These are phyloP conservation scores for Scheffersomyces quercinus DNA, from an alignment of 1,139 yeast species.

Conservation along the genomic window DNA sequence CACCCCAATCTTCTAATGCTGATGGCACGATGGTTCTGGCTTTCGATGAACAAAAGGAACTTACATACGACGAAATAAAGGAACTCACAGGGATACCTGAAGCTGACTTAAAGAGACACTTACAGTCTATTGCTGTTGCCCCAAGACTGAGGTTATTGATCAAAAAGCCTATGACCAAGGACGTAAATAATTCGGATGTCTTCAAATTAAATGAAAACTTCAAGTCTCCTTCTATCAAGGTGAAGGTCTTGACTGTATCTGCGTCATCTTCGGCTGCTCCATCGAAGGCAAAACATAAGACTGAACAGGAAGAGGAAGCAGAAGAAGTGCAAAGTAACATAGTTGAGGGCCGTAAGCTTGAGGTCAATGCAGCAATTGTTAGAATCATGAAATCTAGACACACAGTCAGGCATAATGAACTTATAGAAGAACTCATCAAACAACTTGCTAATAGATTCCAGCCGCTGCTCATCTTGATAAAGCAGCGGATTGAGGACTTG, in stretches of 20 bases:
- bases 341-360: constrained; percentile 51
- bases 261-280: constrained; percentile 19
- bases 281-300: constrained; percentile 27
- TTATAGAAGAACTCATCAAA: constrained; percentile 64
- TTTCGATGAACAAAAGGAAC: constrained; percentile 39
- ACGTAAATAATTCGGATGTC: constrained; percentile 60
- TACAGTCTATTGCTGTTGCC: constrained; percentile 84
- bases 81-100: constrained; percentile 73
- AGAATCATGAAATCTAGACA: constrained; percentile 82
- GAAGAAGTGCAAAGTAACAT: constrained; percentile 38
- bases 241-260: constrained; percentile 75
- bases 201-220: constrained; percentile 74
- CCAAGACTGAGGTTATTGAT: constrained; percentile 73
- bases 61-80: constrained; percentile 59
- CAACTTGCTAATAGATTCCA: constrained; percentile 67
- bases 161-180: constrained; percentile 76
- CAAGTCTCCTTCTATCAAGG: constrained; percentile 67
- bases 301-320: constrained; percentile 37
- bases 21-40: constrained; percentile 38
- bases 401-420: constrained; percentile 59
- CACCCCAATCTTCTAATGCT: constrained; percentile 51
- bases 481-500: constrained; percentile 76
- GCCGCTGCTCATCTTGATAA: constrained; percentile 67
- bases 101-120: constrained; percentile 69
- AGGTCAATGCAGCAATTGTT: constrained; percentile 86